A percentile compares a stretch with the other conserved stretches of the same genome.
phyloP scores from a whole-genome alignment of 202 grass and related monocot genomes.

The Carex sylvatica region DNA sequence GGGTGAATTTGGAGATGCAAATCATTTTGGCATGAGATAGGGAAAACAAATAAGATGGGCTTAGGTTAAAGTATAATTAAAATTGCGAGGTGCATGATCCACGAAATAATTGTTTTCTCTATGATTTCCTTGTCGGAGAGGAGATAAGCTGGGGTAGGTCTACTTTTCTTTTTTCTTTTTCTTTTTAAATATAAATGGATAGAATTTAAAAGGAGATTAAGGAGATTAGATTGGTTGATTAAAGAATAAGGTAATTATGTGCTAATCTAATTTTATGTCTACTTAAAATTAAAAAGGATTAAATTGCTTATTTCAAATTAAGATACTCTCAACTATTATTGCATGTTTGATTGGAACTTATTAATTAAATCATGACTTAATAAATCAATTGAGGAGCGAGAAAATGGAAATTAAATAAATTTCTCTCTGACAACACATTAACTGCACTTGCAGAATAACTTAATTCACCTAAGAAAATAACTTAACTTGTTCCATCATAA shows the following conservation, averaged over 20 bases:
- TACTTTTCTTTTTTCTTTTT: background rate
- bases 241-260: background rate
- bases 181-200: background rate
- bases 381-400: too few relatives aligned
- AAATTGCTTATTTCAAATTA: too few relatives aligned
- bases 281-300: too few relatives aligned
- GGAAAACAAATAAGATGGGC: conserved; percentile 18
- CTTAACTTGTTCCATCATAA: too few relatives aligned
- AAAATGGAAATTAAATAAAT: too few relatives aligned
- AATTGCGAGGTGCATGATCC: conserved; percentile 10
- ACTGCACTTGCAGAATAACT: too few relatives aligned
- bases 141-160: conserved; percentile 10
- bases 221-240: background rate
- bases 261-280: background rate
- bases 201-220: background rate
- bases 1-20: background rate
- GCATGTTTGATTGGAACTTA: background rate
- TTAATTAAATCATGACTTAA: too few relatives aligned
- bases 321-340: too few relatives aligned
- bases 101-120: conserved; percentile 8
- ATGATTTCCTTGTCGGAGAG: conserved; percentile 13
- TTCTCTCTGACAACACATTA: too few relatives aligned
- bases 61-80: conserved; percentile 20
- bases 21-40: conserved; percentile 11
- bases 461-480: too few relatives aligned